These are phyloP conservation scores for Sambucus nigra DNA, from an alignment of 129 eudicot species.

Conservation along the genomic window DNA sequence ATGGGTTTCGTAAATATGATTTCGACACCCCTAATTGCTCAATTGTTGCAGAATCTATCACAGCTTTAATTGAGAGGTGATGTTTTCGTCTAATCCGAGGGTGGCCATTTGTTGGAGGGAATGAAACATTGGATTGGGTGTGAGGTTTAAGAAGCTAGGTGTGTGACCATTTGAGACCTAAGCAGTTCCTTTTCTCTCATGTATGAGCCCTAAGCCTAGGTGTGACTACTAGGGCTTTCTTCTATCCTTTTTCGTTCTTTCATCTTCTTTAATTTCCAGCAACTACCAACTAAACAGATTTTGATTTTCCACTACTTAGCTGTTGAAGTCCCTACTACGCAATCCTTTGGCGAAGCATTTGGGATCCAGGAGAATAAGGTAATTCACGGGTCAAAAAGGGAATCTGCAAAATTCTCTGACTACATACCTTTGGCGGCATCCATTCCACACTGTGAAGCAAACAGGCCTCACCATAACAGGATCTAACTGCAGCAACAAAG, in stretches of 20 bases:
- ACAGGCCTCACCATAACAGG: constrained; percentile 87
- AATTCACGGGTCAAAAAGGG: neutral
- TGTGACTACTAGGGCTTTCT: no score
- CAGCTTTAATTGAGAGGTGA: constrained; percentile 23
- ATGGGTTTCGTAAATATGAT: constrained; percentile 51
- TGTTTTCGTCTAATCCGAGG: constrained; percentile 13
- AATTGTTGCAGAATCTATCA: constrained; percentile 33
- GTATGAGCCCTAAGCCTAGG: no score
- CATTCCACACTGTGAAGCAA: constrained; percentile 96
- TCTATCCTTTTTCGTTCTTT: no score
- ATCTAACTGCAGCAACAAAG: constrained; percentile 96
- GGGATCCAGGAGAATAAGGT: neutral
- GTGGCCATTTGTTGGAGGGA: constrained; percentile 7
- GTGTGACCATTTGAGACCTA: no score
- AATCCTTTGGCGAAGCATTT: neutral
- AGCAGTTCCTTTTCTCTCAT: no score
- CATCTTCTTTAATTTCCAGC: no score
- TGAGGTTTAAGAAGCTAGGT: no score
- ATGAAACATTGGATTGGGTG: constrained; percentile 15
- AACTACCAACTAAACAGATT: no score
- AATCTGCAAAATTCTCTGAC: constrained; percentile 3
- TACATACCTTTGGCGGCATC: constrained; percentile 95
- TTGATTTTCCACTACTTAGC: no score
- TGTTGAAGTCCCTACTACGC: no score
- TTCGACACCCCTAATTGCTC: constrained; percentile 33